A percentile compares a stretch with the other conserved stretches of the same genome.
phyloP scores from a whole-genome alignment of 2,329 filamentous ascomycete species.

The Aureobasidium zeae region DNA sequence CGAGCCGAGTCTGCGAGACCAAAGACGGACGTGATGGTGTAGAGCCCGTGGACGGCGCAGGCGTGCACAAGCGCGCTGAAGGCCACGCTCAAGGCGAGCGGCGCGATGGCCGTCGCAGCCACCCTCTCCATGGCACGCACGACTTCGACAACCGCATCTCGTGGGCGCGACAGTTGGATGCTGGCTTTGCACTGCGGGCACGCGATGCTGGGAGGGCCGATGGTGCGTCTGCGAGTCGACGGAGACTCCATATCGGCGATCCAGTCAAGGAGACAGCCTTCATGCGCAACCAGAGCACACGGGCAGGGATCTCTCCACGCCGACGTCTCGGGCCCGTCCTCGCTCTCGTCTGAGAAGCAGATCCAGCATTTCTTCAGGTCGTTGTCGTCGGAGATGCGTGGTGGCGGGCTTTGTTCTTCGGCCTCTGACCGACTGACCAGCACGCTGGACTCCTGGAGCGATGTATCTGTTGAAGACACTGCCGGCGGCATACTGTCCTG shows the following conservation, averaged over 20 bases:
- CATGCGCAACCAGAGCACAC: conserved; percentile 84
- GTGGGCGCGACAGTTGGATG: conserved; percentile 67
- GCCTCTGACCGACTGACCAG: neutral
- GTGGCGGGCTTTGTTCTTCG: neutral
- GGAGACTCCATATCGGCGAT: conserved; percentile 76
- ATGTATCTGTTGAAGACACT: no score
- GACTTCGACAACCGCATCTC: conserved; percentile 60
- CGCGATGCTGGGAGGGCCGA: conserved; percentile 50
- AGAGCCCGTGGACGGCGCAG: conserved; percentile 49
- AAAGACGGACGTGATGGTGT: conserved; percentile 57
- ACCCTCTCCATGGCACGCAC: conserved; percentile 50
- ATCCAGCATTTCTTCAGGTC: conserved; percentile 56
- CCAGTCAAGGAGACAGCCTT: conserved; percentile 83
- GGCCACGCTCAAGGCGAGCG: conserved; percentile 43
- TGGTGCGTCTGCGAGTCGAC: conserved; percentile 38
- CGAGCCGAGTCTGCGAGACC: conserved; percentile 50
- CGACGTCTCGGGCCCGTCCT: conserved; percentile 51
- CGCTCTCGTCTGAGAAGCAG: conserved; percentile 57
- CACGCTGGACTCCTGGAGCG: conserved; percentile 9
- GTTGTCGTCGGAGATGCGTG: conserved; percentile 23
- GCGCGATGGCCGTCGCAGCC: conserved; percentile 52
- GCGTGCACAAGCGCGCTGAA: conserved; percentile 33
- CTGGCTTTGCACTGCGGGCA: conserved; percentile 86
- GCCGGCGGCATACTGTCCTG: no score
- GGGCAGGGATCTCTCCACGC: conserved; percentile 83